phyloP scores from a whole-genome alignment of 2,329 filamentous ascomycete genomes.

The Fusarium aywerte region DNA sequence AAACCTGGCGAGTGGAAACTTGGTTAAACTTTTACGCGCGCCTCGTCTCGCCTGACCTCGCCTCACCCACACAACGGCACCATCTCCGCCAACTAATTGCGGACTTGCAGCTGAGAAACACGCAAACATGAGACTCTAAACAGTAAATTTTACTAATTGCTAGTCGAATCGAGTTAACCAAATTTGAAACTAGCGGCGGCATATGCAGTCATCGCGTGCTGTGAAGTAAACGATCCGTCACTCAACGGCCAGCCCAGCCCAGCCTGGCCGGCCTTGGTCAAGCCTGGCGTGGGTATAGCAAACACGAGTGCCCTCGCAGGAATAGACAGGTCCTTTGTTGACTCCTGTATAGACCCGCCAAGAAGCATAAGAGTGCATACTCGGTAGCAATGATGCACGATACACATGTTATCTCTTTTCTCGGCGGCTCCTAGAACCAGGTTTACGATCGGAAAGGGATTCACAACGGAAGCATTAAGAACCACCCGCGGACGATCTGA shows the following conservation, averaged over 20 bases:
- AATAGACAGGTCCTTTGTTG: slow-evolving; percentile 3
- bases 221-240: slow-evolving; percentile 26
- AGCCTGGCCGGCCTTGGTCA: neutral
- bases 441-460: slow-evolving; percentile 29
- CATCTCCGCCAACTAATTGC: slow-evolving; percentile 1
- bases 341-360: slow-evolving; percentile 7
- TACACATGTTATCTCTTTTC: slow-evolving; percentile 37
- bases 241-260: slow-evolving; percentile 10
- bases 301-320: slow-evolving; percentile 11
- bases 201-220: slow-evolving; percentile 30
- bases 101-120: neutral
- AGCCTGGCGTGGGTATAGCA: slow-evolving; percentile 27
- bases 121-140: neutral
- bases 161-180: slow-evolving; percentile 1
- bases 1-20: slow-evolving; percentile 9
- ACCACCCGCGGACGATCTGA: slow-evolving; percentile 38
- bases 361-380: slow-evolving; percentile 30
- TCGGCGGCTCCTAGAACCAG: slow-evolving; percentile 7
- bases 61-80: neutral
- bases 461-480: slow-evolving; percentile 35
- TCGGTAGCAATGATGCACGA: slow-evolving; percentile 10
- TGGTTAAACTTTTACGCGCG: neutral
- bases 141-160: neutral
- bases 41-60: neutral
- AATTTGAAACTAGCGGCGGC: slow-evolving; percentile 21